Conservation (phyloP, 768 basidiomycete species). For the Auricularia sp. region DNA sequence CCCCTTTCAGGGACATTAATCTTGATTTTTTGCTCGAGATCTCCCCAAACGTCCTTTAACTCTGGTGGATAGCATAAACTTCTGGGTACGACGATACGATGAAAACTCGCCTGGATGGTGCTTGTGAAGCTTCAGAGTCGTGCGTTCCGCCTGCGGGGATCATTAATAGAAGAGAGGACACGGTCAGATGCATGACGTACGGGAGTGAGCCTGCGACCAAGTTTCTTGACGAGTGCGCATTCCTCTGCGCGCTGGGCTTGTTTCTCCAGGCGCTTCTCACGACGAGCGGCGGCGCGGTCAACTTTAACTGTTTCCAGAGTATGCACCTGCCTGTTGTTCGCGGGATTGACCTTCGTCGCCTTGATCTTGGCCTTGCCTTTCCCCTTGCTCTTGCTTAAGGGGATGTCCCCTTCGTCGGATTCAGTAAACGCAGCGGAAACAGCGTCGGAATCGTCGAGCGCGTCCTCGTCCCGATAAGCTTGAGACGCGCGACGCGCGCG, state of each 20-base stretch:
- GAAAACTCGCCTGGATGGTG: conserved; percentile 43
- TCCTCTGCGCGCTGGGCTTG: conserved; percentile 37
- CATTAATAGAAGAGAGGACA: conserved; percentile 10
- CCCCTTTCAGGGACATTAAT: conserved; percentile 57
- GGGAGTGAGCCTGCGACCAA: conserved; percentile 68
- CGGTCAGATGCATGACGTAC: conserved; percentile 28
- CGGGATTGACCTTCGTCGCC: conserved; percentile 11
- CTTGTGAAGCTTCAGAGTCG: conserved; percentile 47
- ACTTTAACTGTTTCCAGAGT: conserved; percentile 16
- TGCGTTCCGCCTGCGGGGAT: conserved; percentile 55
- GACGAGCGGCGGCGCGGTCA: conserved; percentile 13
- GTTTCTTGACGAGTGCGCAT: conserved; percentile 35
- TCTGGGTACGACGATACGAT: conserved; percentile 9
- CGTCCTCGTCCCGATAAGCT: conserved; percentile 20
- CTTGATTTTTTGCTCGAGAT: conserved; percentile 54
- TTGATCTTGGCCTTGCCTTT: conserved; percentile 28
- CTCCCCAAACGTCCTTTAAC: conserved; percentile 77
- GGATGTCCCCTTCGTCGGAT: conserved; percentile 16
- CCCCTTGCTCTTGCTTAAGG: conserved; percentile 17
- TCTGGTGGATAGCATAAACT: conserved; percentile 26
- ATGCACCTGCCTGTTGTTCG: conserved; percentile 9
- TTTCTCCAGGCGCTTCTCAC: conserved; percentile 13
- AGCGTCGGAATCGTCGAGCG: conserved; percentile 14
- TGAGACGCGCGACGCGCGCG: conserved; percentile 20
- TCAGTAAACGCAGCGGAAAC: conserved; percentile 7